Conservation (phyloP, 2,329 filamentous ascomycete species). For the Colletotrichum theobromicola region DNA sequence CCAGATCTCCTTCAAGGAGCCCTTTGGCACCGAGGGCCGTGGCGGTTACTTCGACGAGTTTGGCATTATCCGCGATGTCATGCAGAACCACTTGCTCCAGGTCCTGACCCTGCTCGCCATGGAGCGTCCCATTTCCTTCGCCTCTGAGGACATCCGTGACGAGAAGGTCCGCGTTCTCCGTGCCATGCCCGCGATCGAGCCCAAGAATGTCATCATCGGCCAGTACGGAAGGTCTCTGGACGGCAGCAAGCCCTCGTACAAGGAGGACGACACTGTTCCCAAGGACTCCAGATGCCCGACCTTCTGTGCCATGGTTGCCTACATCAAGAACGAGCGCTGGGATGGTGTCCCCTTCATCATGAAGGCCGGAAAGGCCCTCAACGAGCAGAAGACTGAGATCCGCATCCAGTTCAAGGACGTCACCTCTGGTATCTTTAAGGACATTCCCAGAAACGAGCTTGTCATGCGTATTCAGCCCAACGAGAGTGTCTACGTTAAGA, state of each 20-base stretch:
- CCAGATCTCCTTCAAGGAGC: constrained; percentile 99
- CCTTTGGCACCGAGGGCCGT: constrained; percentile 96
- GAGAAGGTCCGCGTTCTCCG: constrained; percentile 97
- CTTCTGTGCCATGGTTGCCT: constrained; percentile 95
- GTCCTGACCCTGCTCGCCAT: constrained; percentile 95
- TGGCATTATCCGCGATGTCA: constrained; percentile 98
- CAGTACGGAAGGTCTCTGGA: constrained; percentile 98
- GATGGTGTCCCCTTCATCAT: constrained; percentile 99
- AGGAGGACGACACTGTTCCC: constrained; percentile 97
- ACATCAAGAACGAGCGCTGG: constrained; percentile 99
- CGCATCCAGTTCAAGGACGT: constrained; percentile 99
- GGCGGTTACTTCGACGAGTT: constrained; percentile 99
- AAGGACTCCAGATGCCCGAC: constrained; percentile 97
- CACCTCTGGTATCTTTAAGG: constrained; percentile 99
- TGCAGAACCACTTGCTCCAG: constrained; percentile 99
- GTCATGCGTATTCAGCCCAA: constrained; percentile 99
- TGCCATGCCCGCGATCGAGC: constrained; percentile 91
- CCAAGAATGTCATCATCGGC: constrained; percentile 99
- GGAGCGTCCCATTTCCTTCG: constrained; percentile 98
- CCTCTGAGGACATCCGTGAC: constrained; percentile 95
- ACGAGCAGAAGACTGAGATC: constrained; percentile 99
- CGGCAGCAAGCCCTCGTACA: constrained; percentile 95
- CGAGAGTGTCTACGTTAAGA: constrained; percentile 99
- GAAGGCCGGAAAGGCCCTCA: constrained; percentile 98
- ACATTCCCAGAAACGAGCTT: constrained; percentile 98